A percentile compares a stretch with the other conserved stretches of the same genome.
Evolutionary conservation across 352 stramenopile genomes (phyloP).

Genomic region (Phytophthora ohioensis): DNA sequence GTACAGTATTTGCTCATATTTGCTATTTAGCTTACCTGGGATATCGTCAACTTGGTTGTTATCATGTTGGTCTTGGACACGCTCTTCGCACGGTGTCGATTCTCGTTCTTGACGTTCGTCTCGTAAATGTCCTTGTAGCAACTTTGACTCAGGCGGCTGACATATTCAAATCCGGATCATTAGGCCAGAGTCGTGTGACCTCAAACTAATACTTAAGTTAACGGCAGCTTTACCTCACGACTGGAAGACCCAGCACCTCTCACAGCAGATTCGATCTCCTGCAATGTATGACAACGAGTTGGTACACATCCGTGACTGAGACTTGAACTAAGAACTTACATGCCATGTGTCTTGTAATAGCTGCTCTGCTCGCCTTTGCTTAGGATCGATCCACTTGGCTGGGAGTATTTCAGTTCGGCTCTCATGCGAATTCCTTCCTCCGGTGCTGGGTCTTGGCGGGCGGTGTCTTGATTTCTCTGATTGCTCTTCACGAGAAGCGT

Average conservation of each 20-base stretch:
- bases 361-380: constrained; percentile 43
- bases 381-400: constrained; percentile 46
- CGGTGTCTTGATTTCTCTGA: not conserved
- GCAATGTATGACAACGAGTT: not conserved
- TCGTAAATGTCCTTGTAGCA: constrained; percentile 10
- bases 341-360: constrained; percentile 48
- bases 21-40: constrained; percentile 10
- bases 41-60: constrained; percentile 22
- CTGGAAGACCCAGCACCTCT: constrained; percentile 4
- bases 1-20: no score
- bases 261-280: constrained; percentile 40
- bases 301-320: not conserved
- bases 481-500: constrained; percentile 22
- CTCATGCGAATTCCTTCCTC: constrained; percentile 18
- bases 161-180: not conserved
- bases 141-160: constrained; percentile 24
- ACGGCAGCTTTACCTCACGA: constrained; percentile 2
- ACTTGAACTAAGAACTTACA: constrained; percentile 19
- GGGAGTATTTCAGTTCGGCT: not conserved
- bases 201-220: not conserved
- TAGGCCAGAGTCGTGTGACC: not conserved
- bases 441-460: constrained; percentile 22
- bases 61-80: not conserved
- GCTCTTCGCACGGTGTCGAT: not conserved
- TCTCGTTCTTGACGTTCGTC: constrained; percentile 16